A percentile compares a stretch with the other conserved stretches of the same genome.
These are phyloP conservation scores for Teunomyces atbi DNA, from an alignment of 805 yeast species.

Conservation along the genomic window DNA sequence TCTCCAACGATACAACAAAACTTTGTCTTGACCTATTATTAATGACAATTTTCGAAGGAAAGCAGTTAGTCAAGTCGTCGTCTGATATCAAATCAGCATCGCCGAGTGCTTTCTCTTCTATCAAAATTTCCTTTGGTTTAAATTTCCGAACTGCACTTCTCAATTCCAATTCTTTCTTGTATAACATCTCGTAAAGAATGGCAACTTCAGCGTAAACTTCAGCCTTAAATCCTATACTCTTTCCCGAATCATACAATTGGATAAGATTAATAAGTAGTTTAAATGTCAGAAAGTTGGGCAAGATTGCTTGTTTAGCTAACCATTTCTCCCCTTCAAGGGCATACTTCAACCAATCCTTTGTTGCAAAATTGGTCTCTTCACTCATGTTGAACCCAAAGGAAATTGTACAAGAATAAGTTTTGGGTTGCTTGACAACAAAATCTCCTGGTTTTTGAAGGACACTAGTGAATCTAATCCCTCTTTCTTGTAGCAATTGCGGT, in stretches of 20 bases:
- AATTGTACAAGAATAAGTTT: slow-evolving; percentile 47
- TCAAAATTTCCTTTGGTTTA: slow-evolving; percentile 28
- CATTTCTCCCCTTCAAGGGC: slow-evolving; percentile 51
- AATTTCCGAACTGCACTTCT: slow-evolving; percentile 37
- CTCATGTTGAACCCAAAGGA: slow-evolving; percentile 57
- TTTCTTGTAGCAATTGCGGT: slow-evolving; percentile 45
- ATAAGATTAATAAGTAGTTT: slow-evolving; percentile 49
- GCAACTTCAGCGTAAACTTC: slow-evolving; percentile 32
- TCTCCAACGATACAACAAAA: slow-evolving; percentile 30
- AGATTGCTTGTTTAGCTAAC: slow-evolving; percentile 44
- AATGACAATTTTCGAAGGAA: slow-evolving; percentile 54
- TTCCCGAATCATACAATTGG: slow-evolving; percentile 36
- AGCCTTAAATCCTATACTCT: slow-evolving; percentile 30
- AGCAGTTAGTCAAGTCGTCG: slow-evolving; percentile 47
- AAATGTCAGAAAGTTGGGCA: slow-evolving; percentile 54
- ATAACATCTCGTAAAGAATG: slow-evolving; percentile 31
- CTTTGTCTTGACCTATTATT: slow-evolving; percentile 28
- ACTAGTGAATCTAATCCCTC: slow-evolving; percentile 49
- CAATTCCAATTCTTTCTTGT: slow-evolving; percentile 41
- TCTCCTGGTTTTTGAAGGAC: slow-evolving; percentile 64
- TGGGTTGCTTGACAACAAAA: slow-evolving; percentile 56
- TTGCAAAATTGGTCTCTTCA: slow-evolving; percentile 58
- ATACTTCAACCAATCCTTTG: slow-evolving; percentile 52
- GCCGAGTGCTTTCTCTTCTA: slow-evolving; percentile 30
- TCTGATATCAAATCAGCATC: slow-evolving; percentile 50